Base-by-base conservation (phyloP, 1,284 basidiomycete genomes). In the Coniferiporia weirii region DNA sequence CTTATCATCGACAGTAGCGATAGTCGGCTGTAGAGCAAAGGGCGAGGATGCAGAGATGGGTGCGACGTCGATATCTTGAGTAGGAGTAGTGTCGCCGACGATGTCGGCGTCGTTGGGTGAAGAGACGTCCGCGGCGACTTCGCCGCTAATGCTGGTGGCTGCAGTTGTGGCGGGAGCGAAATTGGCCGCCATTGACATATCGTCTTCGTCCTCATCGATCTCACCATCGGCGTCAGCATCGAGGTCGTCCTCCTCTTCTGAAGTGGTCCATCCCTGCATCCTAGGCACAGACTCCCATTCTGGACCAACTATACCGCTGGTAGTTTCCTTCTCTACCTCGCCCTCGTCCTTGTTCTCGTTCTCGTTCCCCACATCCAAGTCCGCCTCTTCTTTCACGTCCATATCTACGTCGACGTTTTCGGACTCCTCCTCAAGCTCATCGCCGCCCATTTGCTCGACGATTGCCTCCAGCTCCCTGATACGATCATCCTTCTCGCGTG, bases 401-500 rank as follows among this genome's bases (percentile, higher is more conserved):
- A 44, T 36, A 17, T 53, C 57, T 7, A 59, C 43, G 32, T 48
- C 32, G 12, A 47, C 17, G n/a, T 48, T 47, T 50, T 38, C 53
- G 6, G 15, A 15, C n/a, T 52, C 57, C 9, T 19, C 57, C 19
- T 47, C 53, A 40, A 36, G n/a, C n/a, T 47, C 45, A 12, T 47
- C 53, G 27, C 49, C 59, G 3, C n/a, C n/a, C 54, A 60, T 22
- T 13, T 46, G 27, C 22, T 56, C 54, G 10, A 60, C 17, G 4
- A 51, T 4, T 9, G 45, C 43, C 36, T 61, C 60, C 12, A 61
- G 49, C 38, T 51, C 60, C 19, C 32, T 53, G 27, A 52, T 48
- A n/a, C 60, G 44, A 5, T 35, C 34, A 27, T 57, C 44, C 17
- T 54, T 22, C 35, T 44, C 43, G 7, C 34, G 34, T 12, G 54